Evolutionary conservation across 306 rosid species (phyloP).

Genomic region (Trifolium pratense): DNA sequence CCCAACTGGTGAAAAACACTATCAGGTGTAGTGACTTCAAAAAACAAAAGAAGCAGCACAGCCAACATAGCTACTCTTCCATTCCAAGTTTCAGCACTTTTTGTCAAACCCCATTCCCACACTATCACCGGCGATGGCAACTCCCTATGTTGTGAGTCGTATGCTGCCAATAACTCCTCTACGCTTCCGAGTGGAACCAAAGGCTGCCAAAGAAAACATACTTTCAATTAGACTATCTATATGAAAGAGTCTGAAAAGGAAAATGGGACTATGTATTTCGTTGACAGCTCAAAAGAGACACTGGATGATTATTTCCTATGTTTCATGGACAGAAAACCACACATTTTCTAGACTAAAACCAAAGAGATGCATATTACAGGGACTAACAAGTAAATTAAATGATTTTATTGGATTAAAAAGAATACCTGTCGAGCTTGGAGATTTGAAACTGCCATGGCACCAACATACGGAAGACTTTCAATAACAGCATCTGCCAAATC

Average conservation of each 20-base stretch:
- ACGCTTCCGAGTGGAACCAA: conserved; percentile 96
- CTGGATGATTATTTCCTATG: background rate
- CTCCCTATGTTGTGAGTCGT: conserved; percentile 93
- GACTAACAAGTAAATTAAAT: background rate
- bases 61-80: conserved; percentile 99
- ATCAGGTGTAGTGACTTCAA: conserved; percentile 93
- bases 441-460: conserved; percentile 99
- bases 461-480: conserved; percentile 94
- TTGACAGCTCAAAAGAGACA: no score
- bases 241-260: no score
- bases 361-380: background rate
- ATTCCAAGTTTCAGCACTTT: conserved; percentile 97
- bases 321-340: background rate
- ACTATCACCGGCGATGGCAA: conserved; percentile 86
- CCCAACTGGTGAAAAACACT: conserved; percentile 99
- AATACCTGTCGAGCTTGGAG: conserved; percentile 97
- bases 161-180: conserved; percentile 85
- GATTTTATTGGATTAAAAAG: background rate
- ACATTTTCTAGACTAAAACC: background rate
- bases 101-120: conserved; percentile 99
- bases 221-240: conserved; percentile 22
- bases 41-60: conserved; percentile 81
- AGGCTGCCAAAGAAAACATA: conserved; percentile 64
- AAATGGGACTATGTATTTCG: no score
- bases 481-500: conserved; percentile 99